Evolutionary conservation across 805 yeast genomes (phyloP), one percentile per base, ranked within the genome.

Genomic region (Maudiozyma pseudohumilis): DNA sequence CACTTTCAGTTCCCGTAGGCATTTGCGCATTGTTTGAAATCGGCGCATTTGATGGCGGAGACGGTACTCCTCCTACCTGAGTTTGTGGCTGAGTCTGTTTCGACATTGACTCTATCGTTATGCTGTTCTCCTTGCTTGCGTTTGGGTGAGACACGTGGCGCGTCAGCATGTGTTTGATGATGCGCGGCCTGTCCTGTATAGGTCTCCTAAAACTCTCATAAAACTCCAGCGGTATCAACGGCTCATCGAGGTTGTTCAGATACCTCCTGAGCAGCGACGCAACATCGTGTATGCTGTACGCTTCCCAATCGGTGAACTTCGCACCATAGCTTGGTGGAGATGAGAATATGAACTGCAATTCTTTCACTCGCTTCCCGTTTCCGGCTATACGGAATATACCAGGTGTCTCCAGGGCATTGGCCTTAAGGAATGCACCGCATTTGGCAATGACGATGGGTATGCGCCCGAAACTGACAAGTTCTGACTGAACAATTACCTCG

Each of bases 381-480:
- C 98, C 98, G 0, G 94, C 92, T 2, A 92, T 82, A 41, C 98
- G 68, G 57, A 92, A 92, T 3, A 92, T 84, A 5, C 99, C 98
- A 56, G 89, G 92, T 1, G 82, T 80, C 23, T 74, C 73, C 23
- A 86, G 65, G 2, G 81, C 94, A 45, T 84, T 75, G 33, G 75
- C 74, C 53, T 92, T 89, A 42, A 92, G 62, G 52, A 63, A 88
- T 0, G 83, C 78, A 1, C 97, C 96, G 63, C 98, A 89, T 48
- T 86, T 82, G 12, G 96, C 97, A n/a, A 92, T 94, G 11, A 92
- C 81, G 13, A 86, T 72, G 0, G 99, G 99, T 15, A 92, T 84
- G 37, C 77, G 68, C 17, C 97, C 98, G 55, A 85, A 92, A 35
- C 79, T 76, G 23, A 82, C 73, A 40, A 77, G 73, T 20, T 77